These are phyloP conservation scores for Malus hybrid DNA, from an alignment of 331 rosid genomes.

Conservation along the genomic window DNA sequence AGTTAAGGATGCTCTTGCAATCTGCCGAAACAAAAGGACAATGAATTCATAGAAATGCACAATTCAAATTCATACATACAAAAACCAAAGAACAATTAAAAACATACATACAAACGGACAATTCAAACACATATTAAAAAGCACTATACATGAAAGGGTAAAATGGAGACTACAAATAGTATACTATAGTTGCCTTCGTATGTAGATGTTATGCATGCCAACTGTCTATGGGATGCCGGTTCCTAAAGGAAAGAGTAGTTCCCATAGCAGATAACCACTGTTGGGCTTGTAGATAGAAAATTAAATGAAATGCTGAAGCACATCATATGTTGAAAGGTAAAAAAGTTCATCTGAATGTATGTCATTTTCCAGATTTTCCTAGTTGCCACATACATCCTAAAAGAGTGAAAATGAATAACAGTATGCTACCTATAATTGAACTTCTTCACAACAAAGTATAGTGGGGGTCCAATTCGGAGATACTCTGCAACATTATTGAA, in stretches of 20 bases:
- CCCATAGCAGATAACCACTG: background rate
- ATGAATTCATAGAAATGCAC: background rate
- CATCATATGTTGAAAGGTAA: background rate
- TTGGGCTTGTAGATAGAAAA: background rate
- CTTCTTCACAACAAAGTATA: conserved; percentile 93
- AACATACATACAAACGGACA: background rate
- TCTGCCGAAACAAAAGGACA: conserved; percentile 37
- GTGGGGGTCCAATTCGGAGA: conserved; percentile 93
- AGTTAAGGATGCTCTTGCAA: conserved; percentile 68
- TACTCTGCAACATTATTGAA: conserved; percentile 76
- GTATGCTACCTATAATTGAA: conserved; percentile 73
- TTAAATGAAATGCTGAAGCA: background rate
- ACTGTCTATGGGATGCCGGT: background rate
- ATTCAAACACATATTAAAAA: background rate
- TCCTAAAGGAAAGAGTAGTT: background rate
- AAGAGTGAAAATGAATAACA: background rate
- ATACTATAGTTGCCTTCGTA: background rate
- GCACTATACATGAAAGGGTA: background rate
- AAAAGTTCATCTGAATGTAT: background rate
- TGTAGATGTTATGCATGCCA: background rate
- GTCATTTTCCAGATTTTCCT: background rate
- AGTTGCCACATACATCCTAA: background rate
- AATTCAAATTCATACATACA: background rate
- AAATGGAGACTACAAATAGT: background rate
- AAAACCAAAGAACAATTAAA: conserved; percentile 9